Conservation (phyloP, 1,284 basidiomycete genomes). For the Ceratobasidium sp. region DNA sequence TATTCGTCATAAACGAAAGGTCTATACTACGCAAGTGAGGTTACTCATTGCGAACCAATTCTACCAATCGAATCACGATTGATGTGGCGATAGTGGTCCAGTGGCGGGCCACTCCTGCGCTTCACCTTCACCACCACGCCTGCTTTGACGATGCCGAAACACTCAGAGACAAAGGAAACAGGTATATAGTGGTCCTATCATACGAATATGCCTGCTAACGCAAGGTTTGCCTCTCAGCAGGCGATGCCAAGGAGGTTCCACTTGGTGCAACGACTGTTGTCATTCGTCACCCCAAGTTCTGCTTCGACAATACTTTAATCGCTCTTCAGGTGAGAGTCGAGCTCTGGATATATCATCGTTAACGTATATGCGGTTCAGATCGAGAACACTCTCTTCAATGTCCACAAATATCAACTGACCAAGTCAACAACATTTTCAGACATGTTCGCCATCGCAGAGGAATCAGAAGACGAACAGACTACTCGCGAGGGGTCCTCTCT, state of each 20-base stretch:
- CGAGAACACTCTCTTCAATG: conserved; percentile 53
- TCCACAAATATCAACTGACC: conserved; percentile 49
- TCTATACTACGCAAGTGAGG: not conserved
- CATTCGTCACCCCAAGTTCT: not conserved
- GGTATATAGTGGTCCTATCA: no score
- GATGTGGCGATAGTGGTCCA: not conserved
- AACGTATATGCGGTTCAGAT: conserved; percentile 49
- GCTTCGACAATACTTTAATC: not conserved
- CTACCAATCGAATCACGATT: not conserved
- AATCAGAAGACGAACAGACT: no score
- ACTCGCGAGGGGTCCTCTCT: conserved; percentile 7
- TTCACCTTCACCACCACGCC: not conserved
- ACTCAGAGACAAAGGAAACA: no score
- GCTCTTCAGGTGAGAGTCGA: no score
- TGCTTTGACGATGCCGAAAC: not conserved
- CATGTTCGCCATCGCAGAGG: conserved; percentile 21
- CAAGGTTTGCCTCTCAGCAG: no score
- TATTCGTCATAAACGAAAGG: not conserved
- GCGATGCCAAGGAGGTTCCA: no score
- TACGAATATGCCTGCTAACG: no score
- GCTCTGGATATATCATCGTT: not conserved
- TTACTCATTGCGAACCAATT: not conserved
- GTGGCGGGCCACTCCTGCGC: not conserved
- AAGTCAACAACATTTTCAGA: conserved; percentile 30
- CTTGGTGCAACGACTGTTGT: no score